These are phyloP conservation scores for Populus simonii DNA, from an alignment of 345 rosid species.

Conservation along the genomic window DNA sequence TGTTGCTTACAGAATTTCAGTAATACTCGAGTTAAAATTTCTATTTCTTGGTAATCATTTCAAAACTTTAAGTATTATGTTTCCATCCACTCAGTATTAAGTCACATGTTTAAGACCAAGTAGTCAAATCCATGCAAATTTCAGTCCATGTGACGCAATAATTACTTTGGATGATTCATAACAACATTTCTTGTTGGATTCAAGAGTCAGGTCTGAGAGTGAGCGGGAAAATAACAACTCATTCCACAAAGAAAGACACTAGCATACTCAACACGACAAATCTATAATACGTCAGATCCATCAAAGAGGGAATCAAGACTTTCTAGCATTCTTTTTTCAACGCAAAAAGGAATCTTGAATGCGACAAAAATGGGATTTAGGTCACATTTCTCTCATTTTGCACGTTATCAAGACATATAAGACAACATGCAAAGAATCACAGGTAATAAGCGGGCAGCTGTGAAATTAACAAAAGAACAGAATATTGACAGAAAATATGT, in stretches of 20 bases:
- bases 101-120: background rate
- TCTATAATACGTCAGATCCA: conserved; percentile 7
- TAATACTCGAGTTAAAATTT: background rate
- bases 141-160: background rate
- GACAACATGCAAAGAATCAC: background rate
- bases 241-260: background rate
- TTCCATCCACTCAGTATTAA: background rate
- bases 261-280: conserved; percentile 6
- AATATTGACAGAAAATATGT: background rate
- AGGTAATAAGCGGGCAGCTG: background rate
- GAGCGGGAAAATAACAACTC: background rate
- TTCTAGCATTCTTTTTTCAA: background rate
- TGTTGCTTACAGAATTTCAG: background rate
- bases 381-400: background rate
- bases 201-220: background rate
- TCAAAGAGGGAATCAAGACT: conserved; percentile 5
- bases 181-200: background rate
- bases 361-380: background rate
- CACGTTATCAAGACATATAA: background rate
- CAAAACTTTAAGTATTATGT: background rate
- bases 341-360: background rate
- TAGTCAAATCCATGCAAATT: background rate
- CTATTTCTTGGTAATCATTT: background rate
- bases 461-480: conserved; percentile 5
- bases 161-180: background rate